phyloP scores from a whole-genome alignment of 352 stramenopile genomes.

The Phytophthora sp. region DNA sequence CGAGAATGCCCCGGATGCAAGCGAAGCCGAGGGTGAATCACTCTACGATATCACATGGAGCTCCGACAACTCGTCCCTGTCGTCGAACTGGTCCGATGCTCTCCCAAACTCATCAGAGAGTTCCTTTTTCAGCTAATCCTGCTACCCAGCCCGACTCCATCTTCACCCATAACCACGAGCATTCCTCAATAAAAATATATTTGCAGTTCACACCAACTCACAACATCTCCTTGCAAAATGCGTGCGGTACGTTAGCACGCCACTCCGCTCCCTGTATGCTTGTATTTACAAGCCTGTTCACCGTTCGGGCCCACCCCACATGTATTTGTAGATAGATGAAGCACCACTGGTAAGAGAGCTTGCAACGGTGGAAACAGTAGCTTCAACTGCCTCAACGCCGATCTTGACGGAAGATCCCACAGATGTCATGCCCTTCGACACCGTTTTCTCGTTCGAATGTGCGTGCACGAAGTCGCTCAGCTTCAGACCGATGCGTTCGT shows the following conservation, averaged over 20 bases:
- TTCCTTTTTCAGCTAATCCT: no score
- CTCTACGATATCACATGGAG: background rate
- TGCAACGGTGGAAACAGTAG: conserved; percentile 79
- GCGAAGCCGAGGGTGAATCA: background rate
- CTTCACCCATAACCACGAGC: no score
- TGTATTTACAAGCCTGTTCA: conserved; percentile 28
- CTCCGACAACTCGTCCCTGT: background rate
- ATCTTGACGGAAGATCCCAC: conserved; percentile 85
- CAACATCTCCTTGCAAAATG: conserved; percentile 14
- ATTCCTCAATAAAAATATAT: conserved; percentile 23
- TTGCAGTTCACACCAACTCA: conserved; percentile 19
- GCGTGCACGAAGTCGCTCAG: conserved; percentile 89
- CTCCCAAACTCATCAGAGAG: background rate
- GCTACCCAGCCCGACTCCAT: no score
- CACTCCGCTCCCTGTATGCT: conserved; percentile 8
- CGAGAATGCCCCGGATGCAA: no score
- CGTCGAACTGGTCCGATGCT: conserved; percentile 5
- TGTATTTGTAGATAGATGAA: conserved; percentile 88
- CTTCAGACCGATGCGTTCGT: conserved; percentile 86
- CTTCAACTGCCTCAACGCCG: conserved; percentile 73
- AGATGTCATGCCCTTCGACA: conserved; percentile 82
- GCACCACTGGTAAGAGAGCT: conserved; percentile 77
- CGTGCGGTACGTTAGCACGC: conserved; percentile 11
- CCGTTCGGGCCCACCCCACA: conserved; percentile 60
- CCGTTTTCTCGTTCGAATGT: conserved; percentile 86